Conservation (phyloP, 352 stramenopile species). For the Halophytophthora polymorphica region DNA sequence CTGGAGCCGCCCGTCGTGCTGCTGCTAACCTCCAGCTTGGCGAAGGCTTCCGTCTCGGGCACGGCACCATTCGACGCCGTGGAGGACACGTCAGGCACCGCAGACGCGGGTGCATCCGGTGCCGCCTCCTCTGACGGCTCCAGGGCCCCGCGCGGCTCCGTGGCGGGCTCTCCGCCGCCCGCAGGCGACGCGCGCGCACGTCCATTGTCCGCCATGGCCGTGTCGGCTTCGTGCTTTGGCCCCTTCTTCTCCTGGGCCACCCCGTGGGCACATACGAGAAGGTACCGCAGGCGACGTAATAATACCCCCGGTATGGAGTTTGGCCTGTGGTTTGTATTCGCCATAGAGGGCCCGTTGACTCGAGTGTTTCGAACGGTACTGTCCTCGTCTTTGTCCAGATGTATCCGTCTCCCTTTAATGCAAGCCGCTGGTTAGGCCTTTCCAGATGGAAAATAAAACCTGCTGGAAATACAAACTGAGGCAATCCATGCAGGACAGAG, state of each 20-base stretch:
- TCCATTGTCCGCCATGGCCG: constrained; percentile 24
- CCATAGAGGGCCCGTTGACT: no score
- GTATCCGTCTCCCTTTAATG: no score
- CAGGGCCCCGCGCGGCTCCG: neutral
- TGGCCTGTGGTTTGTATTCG: no score
- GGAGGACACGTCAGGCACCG: constrained; percentile 1
- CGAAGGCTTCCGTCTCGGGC: constrained; percentile 8
- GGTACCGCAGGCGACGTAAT: neutral
- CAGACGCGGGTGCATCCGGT: constrained; percentile 3
- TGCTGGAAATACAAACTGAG: no score
- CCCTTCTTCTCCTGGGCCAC: constrained; percentile 17
- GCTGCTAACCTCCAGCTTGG: neutral
- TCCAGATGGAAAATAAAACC: no score
- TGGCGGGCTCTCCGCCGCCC: constrained; percentile 1
- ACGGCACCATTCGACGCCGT: neutral
- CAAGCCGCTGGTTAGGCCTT: no score
- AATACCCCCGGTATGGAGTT: no score
- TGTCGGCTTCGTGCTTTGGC: constrained; percentile 1
- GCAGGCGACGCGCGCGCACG: constrained; percentile 10
- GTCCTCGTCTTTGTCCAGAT: no score
- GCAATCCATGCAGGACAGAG: no score
- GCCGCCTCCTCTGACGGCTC: neutral
- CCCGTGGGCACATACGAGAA: neutral
- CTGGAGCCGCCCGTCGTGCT: constrained; percentile 4
- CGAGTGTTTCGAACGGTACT: no score